Base-by-base conservation (phyloP, 2,329 filamentous ascomycete genomes). In the Ascosphaera apis region DNA sequence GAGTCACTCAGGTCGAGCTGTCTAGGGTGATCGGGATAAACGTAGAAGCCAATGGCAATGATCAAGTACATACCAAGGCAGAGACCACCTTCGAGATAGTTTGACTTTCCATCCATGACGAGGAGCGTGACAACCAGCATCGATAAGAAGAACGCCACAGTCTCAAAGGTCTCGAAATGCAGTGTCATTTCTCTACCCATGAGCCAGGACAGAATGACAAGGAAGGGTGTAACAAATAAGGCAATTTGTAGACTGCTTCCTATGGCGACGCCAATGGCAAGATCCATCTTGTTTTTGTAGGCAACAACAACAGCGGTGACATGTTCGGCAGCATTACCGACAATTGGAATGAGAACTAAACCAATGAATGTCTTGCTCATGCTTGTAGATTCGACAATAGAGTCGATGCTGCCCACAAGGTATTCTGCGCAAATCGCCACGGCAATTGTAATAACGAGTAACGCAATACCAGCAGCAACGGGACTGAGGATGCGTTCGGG, bases 161-260 rank as follows among this genome's bases (percentile, higher is more conserved):
- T 82, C 58, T 82, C 74, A 47, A 83, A 79, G 2, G 67, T 78
- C 58, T 84, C 75, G 49, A 88, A 88, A 50, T 78, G 76, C 31
- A 86, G 63, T 4, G 76, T 76, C 77, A 83, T 82, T 16, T 70
- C 66, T 42, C 70, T 60, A 37, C 66, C 65, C 54, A 80, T 70
- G 44, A 77, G 72, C 79, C 79, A 86, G 41, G 78, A 79, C 27
- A 84, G 63, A 43, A 86, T 72, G 37, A 86, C 79, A 36, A 86
- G 61, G 55, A 78, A 76, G 0, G 79, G 79, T 1, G 79, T 84
- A 34, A 86, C 78, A 32, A 83, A 72, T 33, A 86, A 63, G 15
- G 79, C 78, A 47, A 86, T 86, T 55, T 86, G 79, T 51, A 86
- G 73, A 52, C 75, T 80, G 40, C 75, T 81, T 33, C 79, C 79